Conservation (phyloP, 2,329 filamentous ascomycete genomes). For the Atkinsonella hypoxylon region DNA sequence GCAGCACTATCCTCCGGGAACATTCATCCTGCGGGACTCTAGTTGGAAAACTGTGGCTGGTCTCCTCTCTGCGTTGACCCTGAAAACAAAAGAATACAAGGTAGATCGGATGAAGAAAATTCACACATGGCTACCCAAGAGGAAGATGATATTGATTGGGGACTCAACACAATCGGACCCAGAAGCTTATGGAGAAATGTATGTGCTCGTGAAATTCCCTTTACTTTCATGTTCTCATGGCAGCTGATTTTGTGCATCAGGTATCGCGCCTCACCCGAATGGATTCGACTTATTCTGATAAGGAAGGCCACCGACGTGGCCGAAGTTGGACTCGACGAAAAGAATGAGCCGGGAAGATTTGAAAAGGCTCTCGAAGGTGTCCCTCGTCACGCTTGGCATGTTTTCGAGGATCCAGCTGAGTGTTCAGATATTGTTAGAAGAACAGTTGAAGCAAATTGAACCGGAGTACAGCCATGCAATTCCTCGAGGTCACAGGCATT, state of each 20-base stretch:
- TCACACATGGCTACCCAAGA: constrained; percentile 62
- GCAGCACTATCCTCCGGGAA: constrained; percentile 60
- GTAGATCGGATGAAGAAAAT: constrained; percentile 68
- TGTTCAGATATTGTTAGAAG: constrained; percentile 27
- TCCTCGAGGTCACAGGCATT: too few relatives aligned
- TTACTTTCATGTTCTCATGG: neutral
- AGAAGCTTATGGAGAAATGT: constrained; percentile 77
- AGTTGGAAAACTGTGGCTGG: constrained; percentile 78
- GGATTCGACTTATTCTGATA: constrained; percentile 77
- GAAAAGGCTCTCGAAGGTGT: constrained; percentile 70
- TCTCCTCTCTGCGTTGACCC: constrained; percentile 65
- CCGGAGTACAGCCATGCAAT: neutral
- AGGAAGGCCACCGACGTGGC: constrained; percentile 70
- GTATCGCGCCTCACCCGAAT: constrained; percentile 54
- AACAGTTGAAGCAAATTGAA: constrained; percentile 2
- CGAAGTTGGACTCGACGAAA: constrained; percentile 55
- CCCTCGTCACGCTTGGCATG: constrained; percentile 60
- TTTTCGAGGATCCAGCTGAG: constrained; percentile 70
- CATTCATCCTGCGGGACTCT: constrained; percentile 72
- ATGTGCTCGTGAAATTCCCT: constrained; percentile 18
- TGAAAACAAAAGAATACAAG: constrained; percentile 80
- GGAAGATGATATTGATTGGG: constrained; percentile 73
- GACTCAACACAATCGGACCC: constrained; percentile 89
- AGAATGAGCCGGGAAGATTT: constrained; percentile 65
- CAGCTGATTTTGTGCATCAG: constrained; percentile 19